Percentiles rank a stretch among this genome's conserved stretches.
These are phyloP conservation scores for Tylopilus sp. DNA, from an alignment of 768 basidiomycete genomes.

Conservation along the genomic window DNA sequence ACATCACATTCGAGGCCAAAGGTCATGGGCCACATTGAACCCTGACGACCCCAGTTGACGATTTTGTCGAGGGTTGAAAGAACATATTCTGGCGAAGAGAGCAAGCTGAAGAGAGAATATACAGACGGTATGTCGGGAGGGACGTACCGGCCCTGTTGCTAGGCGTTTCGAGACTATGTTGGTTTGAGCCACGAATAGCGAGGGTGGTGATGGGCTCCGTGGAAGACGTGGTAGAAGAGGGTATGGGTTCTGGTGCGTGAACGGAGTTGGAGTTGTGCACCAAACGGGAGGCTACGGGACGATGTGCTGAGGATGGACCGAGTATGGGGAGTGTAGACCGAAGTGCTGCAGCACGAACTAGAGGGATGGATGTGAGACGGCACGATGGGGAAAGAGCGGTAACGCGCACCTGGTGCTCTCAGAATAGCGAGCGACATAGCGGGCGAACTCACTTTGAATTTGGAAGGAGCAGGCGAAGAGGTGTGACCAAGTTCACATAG, in stretches of 20 bases:
- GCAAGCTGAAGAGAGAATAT: not conserved
- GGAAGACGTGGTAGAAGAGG: conserved; percentile 42
- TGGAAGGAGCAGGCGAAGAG: not conserved
- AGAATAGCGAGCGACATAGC: conserved; percentile 45
- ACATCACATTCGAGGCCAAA: conserved; percentile 96
- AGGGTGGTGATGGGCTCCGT: conserved; percentile 62
- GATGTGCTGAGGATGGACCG: conserved; percentile 30
- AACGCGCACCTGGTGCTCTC: conserved; percentile 32
- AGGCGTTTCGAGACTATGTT: conserved; percentile 83
- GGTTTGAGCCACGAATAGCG: conserved; percentile 78
- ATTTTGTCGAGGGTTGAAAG: conserved; percentile 95
- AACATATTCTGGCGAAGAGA: conserved; percentile 73
- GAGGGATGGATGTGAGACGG: conserved; percentile 3
- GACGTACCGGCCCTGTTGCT: conserved; percentile 81
- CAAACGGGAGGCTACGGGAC: conserved; percentile 44
- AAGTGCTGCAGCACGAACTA: conserved; percentile 40
- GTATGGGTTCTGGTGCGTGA: conserved; percentile 38
- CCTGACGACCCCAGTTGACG: conserved; percentile 95
- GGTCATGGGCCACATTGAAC: conserved; percentile 99
- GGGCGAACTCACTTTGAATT: not conserved
- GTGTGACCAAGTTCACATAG: conserved; percentile 5
- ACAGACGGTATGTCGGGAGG: not conserved
- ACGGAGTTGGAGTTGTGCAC: conserved; percentile 52
- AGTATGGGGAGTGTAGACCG: conserved; percentile 43
- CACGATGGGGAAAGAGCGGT: conserved; percentile 29